Percentiles rank a stretch among this genome's conserved stretches.
These are phyloP conservation scores for Syncephalastrum contaminatum DNA, from an alignment of 371 early-diverging fungal genomes.

Conservation along the genomic window DNA sequence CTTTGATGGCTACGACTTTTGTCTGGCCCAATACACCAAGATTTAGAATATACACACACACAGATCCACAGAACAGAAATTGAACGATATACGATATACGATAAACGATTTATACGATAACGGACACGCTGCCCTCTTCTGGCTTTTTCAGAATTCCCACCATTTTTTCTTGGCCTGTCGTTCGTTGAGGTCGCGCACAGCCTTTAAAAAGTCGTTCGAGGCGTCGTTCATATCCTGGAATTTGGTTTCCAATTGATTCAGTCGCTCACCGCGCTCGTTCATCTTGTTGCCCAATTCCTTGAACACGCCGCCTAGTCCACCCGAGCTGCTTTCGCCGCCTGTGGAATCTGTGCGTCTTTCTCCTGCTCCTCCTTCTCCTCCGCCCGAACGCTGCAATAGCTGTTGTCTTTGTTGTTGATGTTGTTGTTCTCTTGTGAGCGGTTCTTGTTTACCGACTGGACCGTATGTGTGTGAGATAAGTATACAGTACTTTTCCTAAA, in stretches of 20 bases:
- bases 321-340: constrained; percentile 17
- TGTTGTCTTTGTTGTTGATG: background rate
- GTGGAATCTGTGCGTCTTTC: too few relatives aligned
- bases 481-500: too few relatives aligned
- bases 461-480: too few relatives aligned
- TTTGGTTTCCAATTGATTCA: constrained; percentile 47
- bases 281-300: constrained; percentile 46
- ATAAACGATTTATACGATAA: too few relatives aligned
- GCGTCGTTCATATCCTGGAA: constrained; percentile 55
- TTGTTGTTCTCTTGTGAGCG: constrained; percentile 6
- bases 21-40: constrained; percentile 63
- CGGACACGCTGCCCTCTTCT: too few relatives aligned
- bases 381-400: background rate
- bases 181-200: constrained; percentile 55
- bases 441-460: constrained; percentile 14
- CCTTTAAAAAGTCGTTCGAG: constrained; percentile 51
- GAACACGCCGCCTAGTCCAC: constrained; percentile 37
- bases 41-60: too few relatives aligned
- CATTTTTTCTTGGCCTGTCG: constrained; percentile 44
- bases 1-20: constrained; percentile 75
- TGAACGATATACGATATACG: too few relatives aligned
- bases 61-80: too few relatives aligned
- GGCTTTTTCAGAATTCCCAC: constrained; percentile 24
- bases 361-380: too few relatives aligned
- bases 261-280: constrained; percentile 58